Percentiles rank a stretch among this genome's conserved stretches.
Conservation (phyloP, 352 stramenopile species). For the Phytopythium ostracodes region DNA sequence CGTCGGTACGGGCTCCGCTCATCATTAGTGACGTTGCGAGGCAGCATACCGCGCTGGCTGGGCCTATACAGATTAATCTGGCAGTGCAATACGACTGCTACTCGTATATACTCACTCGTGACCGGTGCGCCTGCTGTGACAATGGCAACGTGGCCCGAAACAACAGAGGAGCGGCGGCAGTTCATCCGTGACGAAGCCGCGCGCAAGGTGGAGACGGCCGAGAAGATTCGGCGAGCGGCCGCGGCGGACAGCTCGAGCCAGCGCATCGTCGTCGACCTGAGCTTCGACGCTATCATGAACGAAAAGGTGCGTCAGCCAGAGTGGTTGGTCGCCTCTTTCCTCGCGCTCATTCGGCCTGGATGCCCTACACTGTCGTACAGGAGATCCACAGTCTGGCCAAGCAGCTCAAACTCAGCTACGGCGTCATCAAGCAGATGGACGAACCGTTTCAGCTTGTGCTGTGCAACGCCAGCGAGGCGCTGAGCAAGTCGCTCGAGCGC, state of each 20-base stretch:
- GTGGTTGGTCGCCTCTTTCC: too few relatives aligned
- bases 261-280: constrained; percentile 58
- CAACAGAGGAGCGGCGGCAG: constrained; percentile 21
- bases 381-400: constrained; percentile 68
- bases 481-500: constrained; percentile 46
- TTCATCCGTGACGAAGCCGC: constrained; percentile 43
- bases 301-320: constrained; percentile 18
- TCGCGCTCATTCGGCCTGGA: too few relatives aligned
- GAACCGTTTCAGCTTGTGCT: constrained; percentile 63
- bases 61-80: not conserved
- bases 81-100: too few relatives aligned
- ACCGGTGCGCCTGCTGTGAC: too few relatives aligned
- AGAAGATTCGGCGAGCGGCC: constrained; percentile 26
- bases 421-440: constrained; percentile 53
- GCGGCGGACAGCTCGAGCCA: constrained; percentile 21
- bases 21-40: not conserved
- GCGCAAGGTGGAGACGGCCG: constrained; percentile 24
- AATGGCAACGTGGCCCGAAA: too few relatives aligned
- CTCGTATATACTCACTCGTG: too few relatives aligned
- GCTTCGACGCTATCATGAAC: constrained; percentile 83
- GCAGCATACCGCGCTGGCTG: not conserved
- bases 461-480: constrained; percentile 45
- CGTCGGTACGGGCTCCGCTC: constrained; percentile 22
- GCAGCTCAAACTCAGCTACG: constrained; percentile 78
- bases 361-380: constrained; percentile 7